A percentile compares a stretch with the other conserved stretches of the same genome.
Evolutionary conservation across 352 stramenopile genomes (phyloP).

Genomic region (Globisporangium paddicum): DNA sequence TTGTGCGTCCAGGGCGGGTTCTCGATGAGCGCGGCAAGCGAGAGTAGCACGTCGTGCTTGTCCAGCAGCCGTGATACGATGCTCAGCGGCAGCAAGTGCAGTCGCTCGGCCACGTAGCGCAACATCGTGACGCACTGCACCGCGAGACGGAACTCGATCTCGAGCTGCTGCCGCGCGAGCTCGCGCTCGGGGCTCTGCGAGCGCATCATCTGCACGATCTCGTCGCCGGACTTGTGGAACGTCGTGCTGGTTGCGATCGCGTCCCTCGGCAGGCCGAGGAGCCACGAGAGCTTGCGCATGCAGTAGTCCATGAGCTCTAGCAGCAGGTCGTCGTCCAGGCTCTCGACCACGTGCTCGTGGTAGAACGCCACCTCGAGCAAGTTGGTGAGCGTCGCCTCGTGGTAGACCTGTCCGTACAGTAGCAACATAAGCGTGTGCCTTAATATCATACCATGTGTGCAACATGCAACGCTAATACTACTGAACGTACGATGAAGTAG

Average conservation of each 20-base stretch:
- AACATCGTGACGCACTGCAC: conserved; percentile 87
- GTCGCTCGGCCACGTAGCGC: conserved; percentile 88
- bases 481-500: conserved; percentile 84
- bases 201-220: conserved; percentile 63
- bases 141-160: conserved; percentile 85
- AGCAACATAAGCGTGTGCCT: background rate
- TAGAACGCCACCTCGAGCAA: conserved; percentile 88
- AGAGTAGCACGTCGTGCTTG: conserved; percentile 94
- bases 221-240: conserved; percentile 68
- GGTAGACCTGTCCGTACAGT: conserved; percentile 60
- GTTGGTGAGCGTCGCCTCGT: conserved; percentile 87
- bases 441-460: background rate
- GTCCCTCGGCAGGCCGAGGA: conserved; percentile 62
- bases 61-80: conserved; percentile 92
- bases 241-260: conserved; percentile 48
- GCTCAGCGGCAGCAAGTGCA: conserved; percentile 82
- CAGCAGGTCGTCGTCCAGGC: conserved; percentile 80
- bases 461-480: no score
- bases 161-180: conserved; percentile 63
- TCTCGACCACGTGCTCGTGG: conserved; percentile 88
- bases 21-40: conserved; percentile 91
- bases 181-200: conserved; percentile 50
- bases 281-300: conserved; percentile 85
- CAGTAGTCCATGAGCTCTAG: conserved; percentile 95
- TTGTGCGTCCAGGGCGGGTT: conserved; percentile 96